Percentiles rank a stretch among this genome's conserved stretches.
These are phyloP conservation scores for Podaxis mareebaensis DNA, from an alignment of 768 basidiomycete species.

Conservation along the genomic window DNA sequence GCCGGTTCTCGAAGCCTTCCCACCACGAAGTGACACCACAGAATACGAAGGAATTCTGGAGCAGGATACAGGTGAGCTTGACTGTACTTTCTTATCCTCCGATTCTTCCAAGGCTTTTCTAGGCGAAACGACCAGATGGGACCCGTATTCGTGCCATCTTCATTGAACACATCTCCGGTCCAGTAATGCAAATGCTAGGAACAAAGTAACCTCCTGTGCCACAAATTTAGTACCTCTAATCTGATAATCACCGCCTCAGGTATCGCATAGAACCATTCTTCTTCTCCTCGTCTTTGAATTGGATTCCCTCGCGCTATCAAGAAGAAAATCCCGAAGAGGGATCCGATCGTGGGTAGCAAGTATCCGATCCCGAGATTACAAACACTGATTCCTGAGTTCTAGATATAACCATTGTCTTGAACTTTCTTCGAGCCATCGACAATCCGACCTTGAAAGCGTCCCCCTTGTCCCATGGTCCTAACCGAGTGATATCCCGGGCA, in stretches of 20 bases:
- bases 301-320: conserved; percentile 65
- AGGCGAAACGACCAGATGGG: conserved; percentile 15
- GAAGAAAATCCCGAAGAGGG: conserved; percentile 39
- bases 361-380: background rate
- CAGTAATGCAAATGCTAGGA: conserved; percentile 57
- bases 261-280: conserved; percentile 62
- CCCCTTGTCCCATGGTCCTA: background rate
- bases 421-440: conserved; percentile 38
- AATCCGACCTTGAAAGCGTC: conserved; percentile 3
- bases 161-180: conserved; percentile 48
- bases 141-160: conserved; percentile 50
- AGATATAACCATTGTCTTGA: conserved; percentile 57
- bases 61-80: conserved; percentile 18
- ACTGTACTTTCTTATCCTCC: background rate
- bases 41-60: conserved; percentile 34
- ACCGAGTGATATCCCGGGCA: conserved; percentile 3
- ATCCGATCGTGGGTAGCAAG: conserved; percentile 46
- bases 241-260: conserved; percentile 26
- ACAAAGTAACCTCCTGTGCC: conserved; percentile 34
- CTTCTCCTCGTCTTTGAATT: conserved; percentile 59
- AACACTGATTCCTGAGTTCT: background rate
- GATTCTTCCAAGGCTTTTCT: background rate
- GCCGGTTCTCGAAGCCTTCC: conserved; percentile 34
- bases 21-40: conserved; percentile 8
- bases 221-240: background rate